Evolutionary conservation across 495 filamentous ascomycete genomes (phyloP).

Genomic region (Aspergillus biplanus): DNA sequence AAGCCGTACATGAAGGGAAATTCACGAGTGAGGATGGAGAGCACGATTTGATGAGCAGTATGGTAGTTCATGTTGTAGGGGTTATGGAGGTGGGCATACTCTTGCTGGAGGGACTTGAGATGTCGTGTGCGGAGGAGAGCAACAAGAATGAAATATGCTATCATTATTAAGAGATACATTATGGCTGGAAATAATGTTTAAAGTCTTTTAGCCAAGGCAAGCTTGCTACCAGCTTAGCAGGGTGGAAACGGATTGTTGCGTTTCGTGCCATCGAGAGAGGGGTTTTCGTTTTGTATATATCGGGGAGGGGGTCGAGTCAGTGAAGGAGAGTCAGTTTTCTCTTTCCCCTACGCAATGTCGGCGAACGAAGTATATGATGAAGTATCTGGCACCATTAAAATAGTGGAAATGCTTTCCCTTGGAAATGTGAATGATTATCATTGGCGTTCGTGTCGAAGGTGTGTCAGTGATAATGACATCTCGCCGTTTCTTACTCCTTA

Average conservation of each 20-base stretch:
- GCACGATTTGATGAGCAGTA: constrained; percentile 8
- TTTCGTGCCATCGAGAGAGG: neutral
- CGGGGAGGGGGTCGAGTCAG: neutral
- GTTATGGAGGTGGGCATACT: neutral
- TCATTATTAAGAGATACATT: neutral
- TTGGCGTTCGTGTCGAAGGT: too few relatives aligned
- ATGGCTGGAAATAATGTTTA: neutral
- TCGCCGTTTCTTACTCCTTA: too few relatives aligned
- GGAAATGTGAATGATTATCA: too few relatives aligned
- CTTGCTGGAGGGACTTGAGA: neutral
- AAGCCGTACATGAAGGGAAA: constrained; percentile 17
- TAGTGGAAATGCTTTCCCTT: too few relatives aligned
- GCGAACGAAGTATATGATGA: too few relatives aligned
- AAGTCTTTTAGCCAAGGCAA: too few relatives aligned
- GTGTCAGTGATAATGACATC: too few relatives aligned
- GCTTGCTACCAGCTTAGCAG: too few relatives aligned
- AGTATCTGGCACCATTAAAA: too few relatives aligned
- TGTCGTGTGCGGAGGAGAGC: neutral
- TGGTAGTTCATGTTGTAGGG: constrained; percentile 9
- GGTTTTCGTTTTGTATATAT: neutral
- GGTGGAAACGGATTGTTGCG: too few relatives aligned
- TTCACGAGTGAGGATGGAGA: neutral
- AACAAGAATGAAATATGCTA: constrained; percentile 7
- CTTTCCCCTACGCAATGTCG: neutral
- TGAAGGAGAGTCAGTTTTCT: constrained; percentile 3